Base-by-base conservation (phyloP, 768 basidiomycete genomes). In the Scleroderma citrinum region DNA sequence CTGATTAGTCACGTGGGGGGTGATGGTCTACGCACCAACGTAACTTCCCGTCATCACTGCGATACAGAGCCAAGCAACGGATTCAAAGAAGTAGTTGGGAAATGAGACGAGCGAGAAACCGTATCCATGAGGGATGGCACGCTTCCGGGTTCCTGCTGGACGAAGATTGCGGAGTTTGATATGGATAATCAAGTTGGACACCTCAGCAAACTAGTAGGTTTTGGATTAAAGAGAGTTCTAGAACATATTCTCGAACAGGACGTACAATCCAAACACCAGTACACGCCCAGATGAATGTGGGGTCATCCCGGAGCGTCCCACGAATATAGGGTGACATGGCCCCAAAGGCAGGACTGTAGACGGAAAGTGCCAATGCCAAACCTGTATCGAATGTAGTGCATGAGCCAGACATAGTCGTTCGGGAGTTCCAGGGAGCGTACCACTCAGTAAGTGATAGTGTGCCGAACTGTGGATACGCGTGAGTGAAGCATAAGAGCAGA, bases 31-130 rank as follows among this genome's bases (percentile, higher is more conserved):
- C 85, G 44, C 60, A 91, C 92, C 80, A 37, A 78, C 80, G 56
- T 78, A 71, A 59, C 85, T 88, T 26, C 83, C 79, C 2, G 92
- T 92, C 82, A 98, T 83, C 19, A 73, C 72, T 20, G 76, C 76
- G 44, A 96, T 74, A 14, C 76, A 71, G 4, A 73, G 59, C 90
- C 95, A 96, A 0, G 71, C 85, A 21, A 95, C 51, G 7, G 71
- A 76, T 69, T 99, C 96, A 60, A 94, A 97, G 63, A 89, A 83
- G 71, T 99, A 99, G 67, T 99, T 97, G 14, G 95, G 92, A 72
- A 80, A 87, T 6, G 90, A 87, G 35, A 94, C 77, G n/a, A 80
- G 69, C 47, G 81, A 73, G 71, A 97, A 99, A 6, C 93, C 94
- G 56, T 92, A 95, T 21, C 96, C 95, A n/a, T 74, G 69, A 0